A percentile compares a stretch with the other conserved stretches of the same genome.
Conservation (phyloP, 1,284 basidiomycete genomes). For the Ceratorhiza oryzae-sativae region DNA sequence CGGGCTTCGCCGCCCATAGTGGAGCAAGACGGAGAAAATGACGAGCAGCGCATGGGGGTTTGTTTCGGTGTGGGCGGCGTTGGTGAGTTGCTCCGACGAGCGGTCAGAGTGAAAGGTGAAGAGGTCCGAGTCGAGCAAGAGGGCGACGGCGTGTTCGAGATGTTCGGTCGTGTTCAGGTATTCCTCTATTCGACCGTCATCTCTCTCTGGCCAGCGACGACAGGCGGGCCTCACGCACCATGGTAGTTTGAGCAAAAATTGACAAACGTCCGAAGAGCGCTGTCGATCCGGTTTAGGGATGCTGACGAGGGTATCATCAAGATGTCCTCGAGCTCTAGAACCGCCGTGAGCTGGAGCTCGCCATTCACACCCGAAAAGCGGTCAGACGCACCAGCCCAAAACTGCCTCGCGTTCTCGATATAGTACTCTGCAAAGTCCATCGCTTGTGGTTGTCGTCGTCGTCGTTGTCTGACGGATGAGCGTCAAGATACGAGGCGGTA, state of each 20-base stretch:
- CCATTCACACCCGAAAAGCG: neutral
- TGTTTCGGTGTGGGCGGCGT: slow-evolving; percentile 77
- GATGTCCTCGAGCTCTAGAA: slow-evolving; percentile 83
- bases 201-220: neutral
- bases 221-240: slow-evolving; percentile 59
- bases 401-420: slow-evolving; percentile 80
- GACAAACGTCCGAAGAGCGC: slow-evolving; percentile 76
- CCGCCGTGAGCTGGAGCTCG: slow-evolving; percentile 14
- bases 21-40: slow-evolving; percentile 77
- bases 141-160: slow-evolving; percentile 77
- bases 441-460: neutral
- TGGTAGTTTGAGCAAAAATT: slow-evolving; percentile 83
- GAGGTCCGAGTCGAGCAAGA: slow-evolving; percentile 81
- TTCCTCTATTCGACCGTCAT: slow-evolving; percentile 61
- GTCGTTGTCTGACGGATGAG: neutral
- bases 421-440: slow-evolving; percentile 56
- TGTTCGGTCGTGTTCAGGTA: slow-evolving; percentile 83
- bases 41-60: slow-evolving; percentile 87
- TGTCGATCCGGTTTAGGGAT: slow-evolving; percentile 75
- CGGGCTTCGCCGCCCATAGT: slow-evolving; percentile 72
- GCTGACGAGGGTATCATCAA: slow-evolving; percentile 69
- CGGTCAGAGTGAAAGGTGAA: slow-evolving; percentile 88
- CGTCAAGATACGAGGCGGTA: neutral
- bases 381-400: slow-evolving; percentile 75
- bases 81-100: slow-evolving; percentile 80